Base-by-base conservation (phyloP, 306 rosid genomes). In the Mucuna pruriens region DNA sequence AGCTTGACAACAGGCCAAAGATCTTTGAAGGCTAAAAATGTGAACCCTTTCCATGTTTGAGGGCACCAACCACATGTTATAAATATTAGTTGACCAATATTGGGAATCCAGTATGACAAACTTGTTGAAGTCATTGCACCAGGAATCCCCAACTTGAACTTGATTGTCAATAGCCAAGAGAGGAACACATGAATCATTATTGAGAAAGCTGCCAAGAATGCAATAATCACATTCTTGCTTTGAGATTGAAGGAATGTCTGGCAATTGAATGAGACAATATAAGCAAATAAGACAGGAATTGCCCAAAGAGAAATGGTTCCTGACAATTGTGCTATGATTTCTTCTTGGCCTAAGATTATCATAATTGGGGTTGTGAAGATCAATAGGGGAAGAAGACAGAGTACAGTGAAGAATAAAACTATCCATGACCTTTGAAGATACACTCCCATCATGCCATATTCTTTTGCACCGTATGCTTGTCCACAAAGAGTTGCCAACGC, bases 401-500 rank as follows among this genome's bases (percentile, higher is more conserved):
- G 0, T 33, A 88, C 69, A 0, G 88, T 55, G 2, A 38, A 3
- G 9, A 13, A 60, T 19, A 76, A 66, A 9, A 75, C 55, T 12
- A 89, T 58, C 92, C 93, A 89, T 23, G 91, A 87, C 38, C 88
- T 71, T 72, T 89, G 93, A 55, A 89, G 85, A 69, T 87, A 87
- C 3, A 89, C 75, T 26, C 93, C 93, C 86, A 89, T 74, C 82
- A 81, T 81, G 33, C 31, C 63, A 81, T 75, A 62, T 60, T 89
- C 79, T 63, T 74, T 76, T 34, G 88, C 91, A 5, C 93, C 93
- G 20, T 65, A 89, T 51, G 93, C 91, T 82, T 89, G 93, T 68
- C 93, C 93, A 29, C 90, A 87, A 0, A 89, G 85, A 7, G 91
- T 89, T 81, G 81, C 22, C 29, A 85, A 72, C 2, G 93, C 93